These are phyloP conservation scores for Candida rishiriensis DNA, from an alignment of 805 yeast genomes.

Conservation along the genomic window DNA sequence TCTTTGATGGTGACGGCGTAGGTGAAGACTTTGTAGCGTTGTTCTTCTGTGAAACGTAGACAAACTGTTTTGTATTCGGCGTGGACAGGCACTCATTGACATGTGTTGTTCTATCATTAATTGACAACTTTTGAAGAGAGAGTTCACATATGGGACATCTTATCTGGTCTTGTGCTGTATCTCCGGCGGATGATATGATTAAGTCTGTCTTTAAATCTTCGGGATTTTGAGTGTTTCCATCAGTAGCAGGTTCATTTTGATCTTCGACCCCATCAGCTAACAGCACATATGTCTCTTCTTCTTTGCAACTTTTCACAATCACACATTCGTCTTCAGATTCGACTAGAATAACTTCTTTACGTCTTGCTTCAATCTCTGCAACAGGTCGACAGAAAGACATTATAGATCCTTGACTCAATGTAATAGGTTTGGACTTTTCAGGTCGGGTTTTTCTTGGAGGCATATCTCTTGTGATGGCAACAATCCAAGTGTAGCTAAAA, in stretches of 20 bases:
- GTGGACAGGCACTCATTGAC: conserved; percentile 49
- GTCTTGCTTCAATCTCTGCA: neutral
- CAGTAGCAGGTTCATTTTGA: conserved; percentile 5
- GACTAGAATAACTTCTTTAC: conserved; percentile 10
- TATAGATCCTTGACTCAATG: conserved; percentile 14
- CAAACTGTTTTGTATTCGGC: conserved; percentile 14
- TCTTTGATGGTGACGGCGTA: conserved; percentile 2
- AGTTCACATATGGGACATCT: conserved; percentile 51
- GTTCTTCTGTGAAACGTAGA: conserved; percentile 14
- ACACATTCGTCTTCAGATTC: conserved; percentile 8
- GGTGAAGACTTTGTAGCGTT: neutral
- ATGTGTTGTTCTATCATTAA: conserved; percentile 46
- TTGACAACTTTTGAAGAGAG: conserved; percentile 33
- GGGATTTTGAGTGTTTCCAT: conserved; percentile 9
- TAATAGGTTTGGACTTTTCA: too few species aligned
- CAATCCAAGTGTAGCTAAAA: too few species aligned
- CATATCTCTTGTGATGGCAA: neutral
- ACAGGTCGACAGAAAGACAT: conserved; percentile 14
- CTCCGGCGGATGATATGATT: neutral
- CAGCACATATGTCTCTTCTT: conserved; percentile 2
- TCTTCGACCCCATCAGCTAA: conserved; percentile 6
- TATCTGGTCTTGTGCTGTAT: conserved; percentile 9
- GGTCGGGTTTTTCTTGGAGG: neutral
- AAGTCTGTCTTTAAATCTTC: neutral
- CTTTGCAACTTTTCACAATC: neutral